Percentiles rank a stretch among this genome's conserved stretches.
Evolutionary conservation across 2,329 filamentous ascomycete genomes (phyloP).

Genomic region (Cladosporium sp.): DNA sequence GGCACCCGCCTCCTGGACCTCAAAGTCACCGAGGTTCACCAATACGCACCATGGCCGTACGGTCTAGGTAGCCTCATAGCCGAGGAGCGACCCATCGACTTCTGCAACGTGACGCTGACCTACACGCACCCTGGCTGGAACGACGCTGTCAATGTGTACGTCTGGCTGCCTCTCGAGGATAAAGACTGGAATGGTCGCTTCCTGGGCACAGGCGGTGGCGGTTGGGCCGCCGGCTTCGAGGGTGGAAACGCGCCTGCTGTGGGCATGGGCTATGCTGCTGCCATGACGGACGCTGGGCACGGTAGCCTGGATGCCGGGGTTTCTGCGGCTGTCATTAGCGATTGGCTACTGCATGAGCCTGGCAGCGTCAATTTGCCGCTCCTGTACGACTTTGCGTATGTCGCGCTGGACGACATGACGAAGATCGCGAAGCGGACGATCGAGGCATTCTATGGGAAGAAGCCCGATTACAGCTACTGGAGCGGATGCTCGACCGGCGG

Average conservation of each 20-base stretch:
- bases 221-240: conserved; percentile 34
- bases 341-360: conserved; percentile 31
- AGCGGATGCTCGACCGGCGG: conserved; percentile 45
- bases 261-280: conserved; percentile 35
- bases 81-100: conserved; percentile 14
- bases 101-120: conserved; percentile 34
- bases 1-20: neutral
- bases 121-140: conserved; percentile 33
- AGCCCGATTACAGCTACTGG: conserved; percentile 40
- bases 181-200: conserved; percentile 21
- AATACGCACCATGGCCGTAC: conserved; percentile 1
- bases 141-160: conserved; percentile 29
- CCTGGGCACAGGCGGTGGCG: conserved; percentile 36
- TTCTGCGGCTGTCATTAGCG: neutral
- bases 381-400: conserved; percentile 43
- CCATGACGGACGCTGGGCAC: conserved; percentile 38
- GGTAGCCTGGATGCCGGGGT: conserved; percentile 28
- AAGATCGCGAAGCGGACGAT: conserved; percentile 28
- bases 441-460: conserved; percentile 33
- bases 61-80: neutral
- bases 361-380: conserved; percentile 42
- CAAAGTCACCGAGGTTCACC: neutral
- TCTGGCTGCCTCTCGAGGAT: conserved; percentile 28
- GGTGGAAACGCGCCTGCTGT: conserved; percentile 33
- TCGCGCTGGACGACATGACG: conserved; percentile 22